Evolutionary conservation across 108 stramenopile genomes (phyloP).

Genomic region (Asterionellopsis glacialis): DNA sequence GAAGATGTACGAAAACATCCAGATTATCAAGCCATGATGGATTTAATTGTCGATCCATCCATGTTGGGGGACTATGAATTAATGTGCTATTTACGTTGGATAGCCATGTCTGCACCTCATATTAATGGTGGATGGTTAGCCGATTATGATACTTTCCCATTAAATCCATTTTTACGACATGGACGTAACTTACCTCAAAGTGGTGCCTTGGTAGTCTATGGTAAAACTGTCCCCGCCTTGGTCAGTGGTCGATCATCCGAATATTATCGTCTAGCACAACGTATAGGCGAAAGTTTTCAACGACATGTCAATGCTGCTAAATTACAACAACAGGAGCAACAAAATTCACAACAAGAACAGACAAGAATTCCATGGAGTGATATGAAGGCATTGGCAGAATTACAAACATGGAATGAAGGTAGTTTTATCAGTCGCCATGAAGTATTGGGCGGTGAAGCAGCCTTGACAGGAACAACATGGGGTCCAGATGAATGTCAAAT

Average conservation of each 20-base stretch:
- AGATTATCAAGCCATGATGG: constrained; percentile 5
- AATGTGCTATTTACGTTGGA: constrained; percentile 9
- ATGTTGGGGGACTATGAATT: background rate
- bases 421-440: constrained; percentile 1
- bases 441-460: background rate
- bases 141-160: constrained; percentile 12
- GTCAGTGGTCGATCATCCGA: constrained; percentile 1
- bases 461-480: constrained; percentile 4
- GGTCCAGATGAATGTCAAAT: background rate
- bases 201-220: constrained; percentile 5
- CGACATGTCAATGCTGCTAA: background rate
- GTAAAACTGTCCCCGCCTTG: constrained; percentile 2
- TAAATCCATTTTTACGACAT: constrained; percentile 10
- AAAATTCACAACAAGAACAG: background rate
- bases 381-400: constrained; percentile 2
- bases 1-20: constrained; percentile 9
- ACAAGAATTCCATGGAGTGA: background rate
- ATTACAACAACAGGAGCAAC: background rate
- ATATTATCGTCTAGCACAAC: constrained; percentile 1
- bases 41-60: constrained; percentile 5
- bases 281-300: constrained; percentile 5
- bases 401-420: background rate
- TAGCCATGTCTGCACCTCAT: constrained; percentile 9
- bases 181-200: constrained; percentile 2
- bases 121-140: constrained; percentile 12